Percentiles rank a stretch among this genome's conserved stretches.
phyloP scores from a whole-genome alignment of 2,329 filamentous ascomycete genomes.

The Fusarium sp. region DNA sequence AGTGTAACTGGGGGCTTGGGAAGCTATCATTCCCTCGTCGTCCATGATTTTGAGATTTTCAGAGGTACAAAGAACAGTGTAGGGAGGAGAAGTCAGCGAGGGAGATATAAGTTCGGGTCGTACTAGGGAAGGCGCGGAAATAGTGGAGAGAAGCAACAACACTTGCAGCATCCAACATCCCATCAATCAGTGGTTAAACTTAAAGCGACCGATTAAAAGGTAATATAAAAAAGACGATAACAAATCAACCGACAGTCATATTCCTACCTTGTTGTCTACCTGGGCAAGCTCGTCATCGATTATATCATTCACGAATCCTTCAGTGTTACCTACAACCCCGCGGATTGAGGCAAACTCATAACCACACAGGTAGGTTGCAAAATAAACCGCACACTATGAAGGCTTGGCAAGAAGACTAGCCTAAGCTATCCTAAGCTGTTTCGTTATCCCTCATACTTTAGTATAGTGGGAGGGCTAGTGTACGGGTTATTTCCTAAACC shows the following conservation, averaged over 20 bases:
- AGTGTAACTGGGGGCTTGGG: fast-evolving
- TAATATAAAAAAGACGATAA: neutral
- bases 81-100: neutral
- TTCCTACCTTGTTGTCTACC: neutral
- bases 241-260: neutral
- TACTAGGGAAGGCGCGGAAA: neutral
- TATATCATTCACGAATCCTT: neutral
- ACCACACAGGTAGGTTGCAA: neutral
- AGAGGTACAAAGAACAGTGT: neutral
- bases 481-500: too few relatives aligned
- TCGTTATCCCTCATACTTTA: too few relatives aligned
- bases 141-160: neutral
- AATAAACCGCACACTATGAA: too few relatives aligned
- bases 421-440: too few relatives aligned
- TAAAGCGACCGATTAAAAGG: neutral
- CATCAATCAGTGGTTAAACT: neutral
- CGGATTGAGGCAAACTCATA: neutral
- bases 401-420: too few relatives aligned
- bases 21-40: neutral
- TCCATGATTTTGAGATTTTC: neutral
- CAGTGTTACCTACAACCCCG: neutral
- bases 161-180: neutral
- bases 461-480: too few relatives aligned
- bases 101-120: neutral
- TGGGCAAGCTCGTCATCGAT: slow-evolving; percentile 12